Base-by-base conservation (phyloP, 306 rosid species). In the Ziziphus jujuba region DNA sequence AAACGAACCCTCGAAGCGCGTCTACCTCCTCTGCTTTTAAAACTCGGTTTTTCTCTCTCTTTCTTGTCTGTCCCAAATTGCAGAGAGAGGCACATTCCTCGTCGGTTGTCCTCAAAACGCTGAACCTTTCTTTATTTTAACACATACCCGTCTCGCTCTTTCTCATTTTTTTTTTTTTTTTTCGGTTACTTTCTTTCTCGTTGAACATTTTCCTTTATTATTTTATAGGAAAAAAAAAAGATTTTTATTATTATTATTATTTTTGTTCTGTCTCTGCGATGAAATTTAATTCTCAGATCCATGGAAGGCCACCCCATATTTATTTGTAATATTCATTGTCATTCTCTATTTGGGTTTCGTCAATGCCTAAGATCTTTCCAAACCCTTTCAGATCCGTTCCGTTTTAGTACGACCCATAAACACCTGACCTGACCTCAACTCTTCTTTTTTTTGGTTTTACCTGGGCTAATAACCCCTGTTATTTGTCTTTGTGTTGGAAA, bases 261-360 rank as follows among this genome's bases (percentile, higher is more conserved):
- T 13, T 2, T 23, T 57, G n/a, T 24, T 33, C 15, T 25, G 22
- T 49, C 34, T 61, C 62, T 24, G 75, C 88, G 70, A 87, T 90
- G 95, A 58, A 61, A 9, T 58, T 70, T 49, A 61, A 80, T 78
- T 50, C 63, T 63, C 83, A 87, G 90, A 90, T 90, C 97, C 97
- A 87, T 87, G 88, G 82, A 47, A 71, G 65, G 47, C 59, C 59
- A 25, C 33, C 79, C 63, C 57, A 16, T 67, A 34, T 64, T 69
- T 61, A 61, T 56, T 58, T 45, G 24, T 77, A 75, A 65, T 59
- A 49, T 24, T 47, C 23, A 24, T 43, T 23, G 15, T 52, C 63
- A n/a, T 76, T 59, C 64, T 53, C 63, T 40, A 19, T 66, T 78
- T 22, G 44, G 57, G 59, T 77, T 72, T 70, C 72, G 14, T 67